Percentiles rank a stretch among this genome's conserved stretches.
Evolutionary conservation across 2,329 filamentous ascomycete species (phyloP).

Genomic region (Ascomycota sp.): DNA sequence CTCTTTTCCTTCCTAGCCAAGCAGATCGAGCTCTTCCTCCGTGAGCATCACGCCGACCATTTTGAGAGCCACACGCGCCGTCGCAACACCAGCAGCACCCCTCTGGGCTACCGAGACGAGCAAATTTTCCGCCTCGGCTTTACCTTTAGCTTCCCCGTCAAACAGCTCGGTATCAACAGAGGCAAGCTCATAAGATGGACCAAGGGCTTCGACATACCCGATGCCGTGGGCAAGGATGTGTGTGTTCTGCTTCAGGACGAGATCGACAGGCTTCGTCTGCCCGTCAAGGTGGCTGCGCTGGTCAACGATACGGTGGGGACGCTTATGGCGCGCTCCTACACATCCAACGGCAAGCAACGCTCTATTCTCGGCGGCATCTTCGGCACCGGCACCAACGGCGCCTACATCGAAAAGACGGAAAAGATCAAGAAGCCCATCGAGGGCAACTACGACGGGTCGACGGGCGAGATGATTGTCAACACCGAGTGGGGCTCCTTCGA

Average conservation of each 20-base stretch:
- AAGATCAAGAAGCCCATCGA: conserved; percentile 62
- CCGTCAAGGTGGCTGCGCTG: conserved; percentile 83
- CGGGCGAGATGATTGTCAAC: conserved; percentile 93
- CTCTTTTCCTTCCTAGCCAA: conserved; percentile 85
- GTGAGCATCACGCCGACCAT: conserved; percentile 71
- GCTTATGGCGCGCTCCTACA: conserved; percentile 92
- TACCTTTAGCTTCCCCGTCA: conserved; percentile 93
- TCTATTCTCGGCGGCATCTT: conserved; percentile 94
- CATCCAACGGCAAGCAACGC: conserved; percentile 66
- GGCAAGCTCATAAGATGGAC: conserved; percentile 92
- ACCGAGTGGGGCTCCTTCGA: conserved; percentile 98
- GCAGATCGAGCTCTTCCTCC: conserved; percentile 77
- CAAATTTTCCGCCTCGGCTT: conserved; percentile 89
- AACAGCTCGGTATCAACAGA: conserved; percentile 88
- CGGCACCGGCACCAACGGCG: conserved; percentile 90
- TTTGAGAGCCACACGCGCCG: conserved; percentile 52
- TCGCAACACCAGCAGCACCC: conserved; percentile 37
- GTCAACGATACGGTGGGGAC: conserved; percentile 97
- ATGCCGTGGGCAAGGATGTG: conserved; percentile 84
- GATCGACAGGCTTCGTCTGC: conserved; percentile 69
- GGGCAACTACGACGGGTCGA: conserved; percentile 55
- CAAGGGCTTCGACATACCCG: conserved; percentile 94
- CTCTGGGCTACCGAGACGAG: conserved; percentile 43
- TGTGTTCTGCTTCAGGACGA: conserved; percentile 76
- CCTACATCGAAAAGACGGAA: conserved; percentile 80